Percentiles rank a stretch among this genome's conserved stretches.
Conservation (phyloP, 305 asterid species). For the Nicotiana rustica region DNA sequence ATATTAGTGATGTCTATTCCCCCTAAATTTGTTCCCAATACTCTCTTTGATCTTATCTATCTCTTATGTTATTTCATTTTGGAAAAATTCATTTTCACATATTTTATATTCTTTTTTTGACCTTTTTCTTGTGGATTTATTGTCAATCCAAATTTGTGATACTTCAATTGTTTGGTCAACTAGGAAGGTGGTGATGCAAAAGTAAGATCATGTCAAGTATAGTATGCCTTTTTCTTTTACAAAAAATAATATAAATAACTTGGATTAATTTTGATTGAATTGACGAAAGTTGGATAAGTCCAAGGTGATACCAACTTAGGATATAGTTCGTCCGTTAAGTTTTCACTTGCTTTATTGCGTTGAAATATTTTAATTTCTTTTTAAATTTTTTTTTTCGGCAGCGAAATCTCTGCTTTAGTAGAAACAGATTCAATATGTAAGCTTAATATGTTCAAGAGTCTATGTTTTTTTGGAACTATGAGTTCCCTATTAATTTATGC, state of each 20-base stretch:
- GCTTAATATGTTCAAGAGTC: not conserved
- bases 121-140: not conserved
- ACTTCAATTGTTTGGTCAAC: slow-evolving; percentile 28
- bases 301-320: not conserved
- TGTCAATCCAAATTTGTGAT: not conserved
- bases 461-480: not conserved
- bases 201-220: not conserved
- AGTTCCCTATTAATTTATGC: no score
- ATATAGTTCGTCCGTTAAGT: not conserved
- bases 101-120: not conserved
- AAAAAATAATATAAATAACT: not conserved
- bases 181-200: not conserved
- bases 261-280: not conserved
- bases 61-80: not conserved
- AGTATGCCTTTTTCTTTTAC: not conserved
- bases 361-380: not conserved
- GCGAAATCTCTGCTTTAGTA: no score
- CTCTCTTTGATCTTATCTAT: slow-evolving; percentile 35
- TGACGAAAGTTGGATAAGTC: not conserved
- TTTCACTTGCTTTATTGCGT: not conserved
- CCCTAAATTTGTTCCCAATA: slow-evolving; percentile 38
- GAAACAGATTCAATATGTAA: not conserved
- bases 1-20: slow-evolving; percentile 54
- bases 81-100: not conserved
- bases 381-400: not conserved